phyloP scores from a whole-genome alignment of 345 rosid species.

The Hibiscus syriacus region DNA sequence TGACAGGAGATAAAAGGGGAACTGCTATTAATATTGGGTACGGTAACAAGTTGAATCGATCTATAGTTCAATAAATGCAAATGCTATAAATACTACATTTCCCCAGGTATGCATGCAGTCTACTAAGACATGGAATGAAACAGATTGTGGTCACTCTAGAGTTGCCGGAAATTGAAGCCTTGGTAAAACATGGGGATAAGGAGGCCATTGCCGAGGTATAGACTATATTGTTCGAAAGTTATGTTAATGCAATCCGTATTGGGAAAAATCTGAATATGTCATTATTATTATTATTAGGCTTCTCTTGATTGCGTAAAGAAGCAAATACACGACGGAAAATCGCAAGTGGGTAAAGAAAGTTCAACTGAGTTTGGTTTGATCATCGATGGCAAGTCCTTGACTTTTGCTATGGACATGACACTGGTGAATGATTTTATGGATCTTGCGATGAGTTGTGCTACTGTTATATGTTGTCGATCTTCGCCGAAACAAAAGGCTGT shows the following conservation, averaged over 20 bases:
- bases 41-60: slow-evolving; percentile 4
- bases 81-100: slow-evolving; percentile 9
- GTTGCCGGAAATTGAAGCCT: slow-evolving; percentile 43
- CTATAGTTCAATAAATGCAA: slow-evolving; percentile 6
- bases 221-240: slow-evolving; percentile 4
- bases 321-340: slow-evolving; percentile 41
- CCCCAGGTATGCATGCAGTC: slow-evolving; percentile 74
- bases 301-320: slow-evolving; percentile 39
- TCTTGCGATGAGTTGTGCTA: slow-evolving; percentile 51
- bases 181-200: slow-evolving; percentile 58
- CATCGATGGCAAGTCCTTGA: slow-evolving; percentile 80
- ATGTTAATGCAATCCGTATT: neutral
- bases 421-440: slow-evolving; percentile 49
- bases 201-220: slow-evolving; percentile 47
- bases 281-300: slow-evolving; percentile 39
- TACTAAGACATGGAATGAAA: slow-evolving; percentile 66
- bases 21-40: slow-evolving; percentile 94
- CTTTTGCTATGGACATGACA: slow-evolving; percentile 39
- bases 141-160: slow-evolving; percentile 60
- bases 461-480: slow-evolving; percentile 88
- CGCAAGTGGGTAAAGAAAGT: slow-evolving; percentile 27
- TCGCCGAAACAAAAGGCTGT: slow-evolving; percentile 94
- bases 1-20: slow-evolving; percentile 91
- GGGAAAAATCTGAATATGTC: slow-evolving; percentile 12
- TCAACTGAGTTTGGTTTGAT: slow-evolving; percentile 45